These are phyloP conservation scores for Linaria vulgaris DNA, from an alignment of 257 asterid species.

Conservation along the genomic window DNA sequence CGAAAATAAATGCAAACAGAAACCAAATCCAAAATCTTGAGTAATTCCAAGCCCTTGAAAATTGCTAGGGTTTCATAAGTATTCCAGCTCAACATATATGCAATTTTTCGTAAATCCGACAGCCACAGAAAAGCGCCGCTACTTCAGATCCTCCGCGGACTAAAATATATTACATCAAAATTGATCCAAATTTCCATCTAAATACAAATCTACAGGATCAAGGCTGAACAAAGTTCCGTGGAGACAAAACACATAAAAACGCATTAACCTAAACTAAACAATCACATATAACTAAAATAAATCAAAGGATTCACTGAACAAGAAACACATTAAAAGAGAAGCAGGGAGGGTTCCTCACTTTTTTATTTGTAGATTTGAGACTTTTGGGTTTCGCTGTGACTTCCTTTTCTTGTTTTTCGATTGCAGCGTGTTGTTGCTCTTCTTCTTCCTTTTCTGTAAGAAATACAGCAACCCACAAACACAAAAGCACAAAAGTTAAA, in stretches of 20 bases:
- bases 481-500: constrained; percentile 8
- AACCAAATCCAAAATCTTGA: no score
- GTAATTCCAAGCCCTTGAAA: no score
- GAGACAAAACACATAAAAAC: constrained; percentile 7
- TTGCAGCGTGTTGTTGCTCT: constrained; percentile 28
- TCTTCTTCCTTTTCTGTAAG: constrained; percentile 33
- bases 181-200: not conserved
- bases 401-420: constrained; percentile 39
- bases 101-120: constrained; percentile 4
- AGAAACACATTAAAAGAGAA: constrained; percentile 3
- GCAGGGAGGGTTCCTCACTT: constrained; percentile 35
- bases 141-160: constrained; percentile 10
- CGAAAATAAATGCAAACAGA: no score
- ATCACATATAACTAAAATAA: constrained; percentile 14
- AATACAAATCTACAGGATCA: not conserved
- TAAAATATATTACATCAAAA: constrained; percentile 1
- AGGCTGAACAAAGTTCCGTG: constrained; percentile 3
- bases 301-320: constrained; percentile 31
- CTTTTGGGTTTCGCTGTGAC: constrained; percentile 36
- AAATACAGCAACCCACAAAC: constrained; percentile 14
- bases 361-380: constrained; percentile 51
- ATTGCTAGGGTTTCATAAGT: no score
- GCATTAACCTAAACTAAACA: constrained; percentile 1
- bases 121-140: not conserved
- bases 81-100: not conserved